Evolutionary conservation across 208 protist genomes (phyloP).

Genomic region (Naegleria gruberi): DNA sequence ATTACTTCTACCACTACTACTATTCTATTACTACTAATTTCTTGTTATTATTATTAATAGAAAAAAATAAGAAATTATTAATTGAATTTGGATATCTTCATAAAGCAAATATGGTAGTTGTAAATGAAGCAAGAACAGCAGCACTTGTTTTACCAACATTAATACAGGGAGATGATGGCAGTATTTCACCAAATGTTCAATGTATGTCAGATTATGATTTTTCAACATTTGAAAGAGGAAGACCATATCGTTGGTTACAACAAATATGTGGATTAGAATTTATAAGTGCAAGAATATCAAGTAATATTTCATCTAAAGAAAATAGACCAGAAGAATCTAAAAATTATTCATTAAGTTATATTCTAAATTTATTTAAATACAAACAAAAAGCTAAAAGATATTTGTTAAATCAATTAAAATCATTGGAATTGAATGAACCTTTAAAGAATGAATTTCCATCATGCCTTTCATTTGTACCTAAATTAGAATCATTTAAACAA

Average conservation of each 20-base stretch:
- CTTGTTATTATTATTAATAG: too few relatives aligned
- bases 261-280: not conserved
- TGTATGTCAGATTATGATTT: not conserved
- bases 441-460: not conserved
- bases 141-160: not conserved
- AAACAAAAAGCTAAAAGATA: not conserved
- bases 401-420: not conserved
- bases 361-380: conserved; percentile 1
- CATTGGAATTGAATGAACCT: not conserved
- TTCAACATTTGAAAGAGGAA: not conserved
- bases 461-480: not conserved
- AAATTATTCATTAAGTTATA: not conserved
- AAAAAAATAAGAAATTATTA: not conserved
- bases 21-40: too few relatives aligned
- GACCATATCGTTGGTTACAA: not conserved
- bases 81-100: not conserved
- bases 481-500: not conserved
- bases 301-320: not conserved
- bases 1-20: too few relatives aligned
- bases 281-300: not conserved
- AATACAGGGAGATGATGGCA: not conserved
- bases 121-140: not conserved
- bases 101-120: not conserved
- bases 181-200: not conserved
- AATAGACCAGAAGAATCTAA: not conserved